Conservation (phyloP, 164 flowering plant genomes). For the Tetracentron sinense region DNA sequence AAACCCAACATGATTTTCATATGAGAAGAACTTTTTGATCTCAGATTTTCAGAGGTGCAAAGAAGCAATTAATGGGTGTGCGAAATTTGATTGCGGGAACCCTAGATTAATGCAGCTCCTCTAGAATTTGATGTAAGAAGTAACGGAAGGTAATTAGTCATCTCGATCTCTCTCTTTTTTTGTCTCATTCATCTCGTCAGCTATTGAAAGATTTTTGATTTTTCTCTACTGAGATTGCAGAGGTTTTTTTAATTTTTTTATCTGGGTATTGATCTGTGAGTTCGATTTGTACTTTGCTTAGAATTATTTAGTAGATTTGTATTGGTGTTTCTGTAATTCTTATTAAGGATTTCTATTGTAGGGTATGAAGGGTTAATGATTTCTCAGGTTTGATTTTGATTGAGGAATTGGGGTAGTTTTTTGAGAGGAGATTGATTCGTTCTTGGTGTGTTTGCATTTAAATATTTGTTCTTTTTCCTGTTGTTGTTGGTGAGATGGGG, state of each 20-base stretch:
- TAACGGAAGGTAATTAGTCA: neutral
- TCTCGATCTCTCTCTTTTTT: neutral
- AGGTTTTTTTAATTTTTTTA: too few relatives aligned
- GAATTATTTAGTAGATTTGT: neutral
- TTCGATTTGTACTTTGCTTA: too few relatives aligned
- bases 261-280: too few relatives aligned
- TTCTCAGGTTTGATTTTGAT: neutral
- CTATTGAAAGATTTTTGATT: neutral
- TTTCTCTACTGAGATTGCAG: neutral
- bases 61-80: neutral
- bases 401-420: neutral
- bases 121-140: neutral
- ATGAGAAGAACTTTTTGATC: slow-evolving; percentile 9
- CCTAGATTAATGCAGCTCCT: too few relatives aligned
- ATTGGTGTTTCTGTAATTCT: neutral
- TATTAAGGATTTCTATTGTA: neutral
- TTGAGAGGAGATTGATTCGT: too few relatives aligned
- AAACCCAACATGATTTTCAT: neutral
- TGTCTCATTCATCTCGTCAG: neutral
- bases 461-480: neutral
- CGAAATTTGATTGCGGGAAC: too few relatives aligned
- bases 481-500: neutral
- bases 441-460: neutral
- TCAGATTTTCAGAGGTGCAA: too few relatives aligned
- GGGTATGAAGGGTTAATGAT: neutral